These are phyloP conservation scores for Barbatosphaeria neglecta DNA, from an alignment of 495 filamentous ascomycete species.

Conservation along the genomic window DNA sequence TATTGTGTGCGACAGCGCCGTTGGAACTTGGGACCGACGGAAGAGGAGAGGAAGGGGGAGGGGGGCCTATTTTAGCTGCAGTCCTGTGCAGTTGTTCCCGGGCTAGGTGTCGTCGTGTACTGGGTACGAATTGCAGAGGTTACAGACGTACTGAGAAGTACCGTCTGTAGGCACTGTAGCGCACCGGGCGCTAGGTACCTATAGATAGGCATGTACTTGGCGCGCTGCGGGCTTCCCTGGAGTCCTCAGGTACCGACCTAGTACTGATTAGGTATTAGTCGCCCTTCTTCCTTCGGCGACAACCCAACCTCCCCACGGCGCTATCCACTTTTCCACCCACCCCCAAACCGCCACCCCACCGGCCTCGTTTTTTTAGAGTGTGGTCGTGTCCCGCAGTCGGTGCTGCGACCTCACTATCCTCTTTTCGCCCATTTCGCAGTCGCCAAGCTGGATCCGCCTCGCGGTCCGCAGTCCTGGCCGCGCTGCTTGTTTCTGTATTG, in stretches of 20 bases:
- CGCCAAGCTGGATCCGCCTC: constrained; percentile 45
- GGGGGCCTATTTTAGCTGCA: not conserved
- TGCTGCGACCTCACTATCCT: constrained; percentile 47
- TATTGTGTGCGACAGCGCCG: constrained; percentile 1
- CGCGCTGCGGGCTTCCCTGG: too few relatives aligned
- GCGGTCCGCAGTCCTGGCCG: constrained; percentile 18
- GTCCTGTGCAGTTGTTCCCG: not conserved
- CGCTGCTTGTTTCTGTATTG: constrained; percentile 31
- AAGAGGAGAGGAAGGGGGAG: not conserved
- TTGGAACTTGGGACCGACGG: too few relatives aligned
- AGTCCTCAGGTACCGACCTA: not conserved
- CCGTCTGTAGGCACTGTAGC: too few relatives aligned
- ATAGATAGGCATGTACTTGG: too few relatives aligned
- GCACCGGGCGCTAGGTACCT: too few relatives aligned
- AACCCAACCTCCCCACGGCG: constrained; percentile 5
- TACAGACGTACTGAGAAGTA: too few relatives aligned
- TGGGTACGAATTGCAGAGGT: too few relatives aligned
- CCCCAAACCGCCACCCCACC: constrained; percentile 33
- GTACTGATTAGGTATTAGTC: constrained; percentile 6
- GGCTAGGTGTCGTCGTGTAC: too few relatives aligned
- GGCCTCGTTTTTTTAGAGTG: constrained; percentile 34
- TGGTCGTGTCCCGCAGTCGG: constrained; percentile 33
- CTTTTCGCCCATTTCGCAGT: constrained; percentile 49
- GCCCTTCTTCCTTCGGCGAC: constrained; percentile 13
- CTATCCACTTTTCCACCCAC: constrained; percentile 2